A percentile compares a stretch with the other conserved stretches of the same genome.
These are phyloP conservation scores for Hypoxylon sp. DNA, from an alignment of 2,329 filamentous ascomycete species.

Conservation along the genomic window DNA sequence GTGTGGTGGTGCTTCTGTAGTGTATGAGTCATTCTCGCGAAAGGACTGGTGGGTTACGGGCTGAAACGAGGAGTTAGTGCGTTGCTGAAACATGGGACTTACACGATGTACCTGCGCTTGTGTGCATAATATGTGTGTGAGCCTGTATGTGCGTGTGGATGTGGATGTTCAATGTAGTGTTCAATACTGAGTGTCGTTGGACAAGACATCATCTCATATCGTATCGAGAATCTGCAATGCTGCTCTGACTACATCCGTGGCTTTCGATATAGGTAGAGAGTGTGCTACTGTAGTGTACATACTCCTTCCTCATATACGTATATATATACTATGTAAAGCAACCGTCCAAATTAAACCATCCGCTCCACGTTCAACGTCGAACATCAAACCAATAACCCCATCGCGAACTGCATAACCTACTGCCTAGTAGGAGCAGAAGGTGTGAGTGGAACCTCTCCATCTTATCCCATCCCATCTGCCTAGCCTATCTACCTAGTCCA, in stretches of 20 bases:
- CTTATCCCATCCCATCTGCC: background rate
- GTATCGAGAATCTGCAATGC: background rate
- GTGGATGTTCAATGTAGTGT: background rate
- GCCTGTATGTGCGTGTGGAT: background rate
- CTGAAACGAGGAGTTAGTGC: background rate
- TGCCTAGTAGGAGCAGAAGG: background rate
- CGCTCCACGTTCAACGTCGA: background rate
- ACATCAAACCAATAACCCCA: background rate
- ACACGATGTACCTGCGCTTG: background rate
- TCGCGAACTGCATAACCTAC: background rate
- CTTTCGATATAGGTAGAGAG: background rate
- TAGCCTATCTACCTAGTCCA: no score
- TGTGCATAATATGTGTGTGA: no score
- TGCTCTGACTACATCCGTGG: background rate
- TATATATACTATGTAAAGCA: background rate
- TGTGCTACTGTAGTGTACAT: background rate
- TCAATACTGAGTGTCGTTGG: background rate
- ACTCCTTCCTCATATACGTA: background rate
- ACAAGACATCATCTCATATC: background rate
- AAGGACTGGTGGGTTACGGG: background rate
- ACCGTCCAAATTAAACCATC: background rate
- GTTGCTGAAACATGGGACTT: background rate
- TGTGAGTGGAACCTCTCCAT: constrained; percentile 19
- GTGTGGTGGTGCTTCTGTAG: background rate
- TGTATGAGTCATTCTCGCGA: constrained; percentile 11